These are phyloP conservation scores for Tanozyma kutaoensis DNA, from an alignment of 805 yeast species.

Conservation along the genomic window DNA sequence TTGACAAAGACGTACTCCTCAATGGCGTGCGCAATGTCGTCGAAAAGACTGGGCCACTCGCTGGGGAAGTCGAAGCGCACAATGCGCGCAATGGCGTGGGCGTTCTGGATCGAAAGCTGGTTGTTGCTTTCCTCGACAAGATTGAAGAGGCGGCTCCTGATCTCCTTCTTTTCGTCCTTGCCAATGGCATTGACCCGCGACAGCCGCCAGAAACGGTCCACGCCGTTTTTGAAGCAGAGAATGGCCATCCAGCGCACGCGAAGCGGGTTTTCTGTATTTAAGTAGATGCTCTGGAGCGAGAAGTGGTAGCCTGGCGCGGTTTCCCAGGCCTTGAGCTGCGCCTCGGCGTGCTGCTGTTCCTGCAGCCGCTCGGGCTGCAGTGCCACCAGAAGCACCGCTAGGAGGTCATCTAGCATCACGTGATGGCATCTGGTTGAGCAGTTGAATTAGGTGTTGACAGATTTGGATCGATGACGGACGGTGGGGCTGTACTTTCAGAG, in stretches of 20 bases:
- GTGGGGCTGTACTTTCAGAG: too few species aligned
- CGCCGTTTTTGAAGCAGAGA: slow-evolving; percentile 79
- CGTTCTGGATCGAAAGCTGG: slow-evolving; percentile 70
- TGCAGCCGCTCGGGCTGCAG: slow-evolving; percentile 31
- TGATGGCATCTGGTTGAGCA: too few species aligned
- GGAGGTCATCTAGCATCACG: slow-evolving; percentile 16
- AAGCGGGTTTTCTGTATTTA: slow-evolving; percentile 42
- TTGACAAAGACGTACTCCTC: slow-evolving; percentile 27
- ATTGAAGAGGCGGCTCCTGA: slow-evolving; percentile 44
- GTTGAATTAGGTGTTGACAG: too few species aligned
- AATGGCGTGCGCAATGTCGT: slow-evolving; percentile 36
- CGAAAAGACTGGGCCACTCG: slow-evolving; percentile 78
- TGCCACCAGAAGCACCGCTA: slow-evolving; percentile 15
- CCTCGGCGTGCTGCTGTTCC: slow-evolving; percentile 53
- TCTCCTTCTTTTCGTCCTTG: slow-evolving; percentile 57
- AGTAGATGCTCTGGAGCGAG: slow-evolving; percentile 42
- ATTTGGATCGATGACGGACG: too few species aligned
- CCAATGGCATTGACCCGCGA: slow-evolving; percentile 37
- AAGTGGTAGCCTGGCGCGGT: slow-evolving; percentile 43
- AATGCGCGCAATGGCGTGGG: slow-evolving; percentile 68
- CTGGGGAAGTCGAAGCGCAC: slow-evolving; percentile 76
- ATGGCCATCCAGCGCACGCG: slow-evolving; percentile 78
- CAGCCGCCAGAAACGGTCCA: slow-evolving; percentile 76
- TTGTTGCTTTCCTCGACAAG: slow-evolving; percentile 56
- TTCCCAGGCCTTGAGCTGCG: slow-evolving; percentile 62